Evolutionary conservation across 2,329 filamentous ascomycete genomes (phyloP).

Genomic region (Aspergillus flavus): DNA sequence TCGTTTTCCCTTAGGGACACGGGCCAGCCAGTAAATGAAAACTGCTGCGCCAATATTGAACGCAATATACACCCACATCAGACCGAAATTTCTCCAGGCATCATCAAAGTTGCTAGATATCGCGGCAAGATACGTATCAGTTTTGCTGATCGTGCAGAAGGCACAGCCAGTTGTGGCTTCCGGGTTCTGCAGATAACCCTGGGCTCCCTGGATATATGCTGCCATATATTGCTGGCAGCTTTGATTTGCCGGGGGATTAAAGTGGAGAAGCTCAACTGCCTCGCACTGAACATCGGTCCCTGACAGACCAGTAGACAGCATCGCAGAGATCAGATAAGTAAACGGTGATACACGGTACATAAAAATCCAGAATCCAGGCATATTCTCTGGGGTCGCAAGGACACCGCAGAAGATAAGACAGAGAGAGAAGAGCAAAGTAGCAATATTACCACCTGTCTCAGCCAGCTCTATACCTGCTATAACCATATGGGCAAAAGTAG

Average conservation of each 20-base stretch:
- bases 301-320: constrained; percentile 42
- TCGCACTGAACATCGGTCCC: constrained; percentile 31
- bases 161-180: constrained; percentile 48
- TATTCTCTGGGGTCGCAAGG: constrained; percentile 54
- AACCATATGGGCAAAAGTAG: constrained; percentile 71
- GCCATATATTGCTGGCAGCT: constrained; percentile 60
- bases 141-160: constrained; percentile 50
- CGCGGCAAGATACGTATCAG: constrained; percentile 51
- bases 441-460: constrained; percentile 66
- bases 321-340: constrained; percentile 58
- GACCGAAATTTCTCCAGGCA: constrained; percentile 69
- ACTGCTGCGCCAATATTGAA: constrained; percentile 65
- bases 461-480: constrained; percentile 70
- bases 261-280: constrained; percentile 30
- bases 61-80: constrained; percentile 66
- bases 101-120: constrained; percentile 47
- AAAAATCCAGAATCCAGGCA: constrained; percentile 76
- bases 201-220: constrained; percentile 35
- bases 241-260: constrained; percentile 56
- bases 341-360: constrained; percentile 72
- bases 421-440: constrained; percentile 62
- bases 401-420: constrained; percentile 60
- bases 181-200: constrained; percentile 48
- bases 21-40: constrained; percentile 62
- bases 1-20: constrained; percentile 50